A percentile compares a stretch with the other conserved stretches of the same genome.
Conservation (phyloP, 2,329 filamentous ascomycete genomes). For the Sclerotinia nivalis region DNA sequence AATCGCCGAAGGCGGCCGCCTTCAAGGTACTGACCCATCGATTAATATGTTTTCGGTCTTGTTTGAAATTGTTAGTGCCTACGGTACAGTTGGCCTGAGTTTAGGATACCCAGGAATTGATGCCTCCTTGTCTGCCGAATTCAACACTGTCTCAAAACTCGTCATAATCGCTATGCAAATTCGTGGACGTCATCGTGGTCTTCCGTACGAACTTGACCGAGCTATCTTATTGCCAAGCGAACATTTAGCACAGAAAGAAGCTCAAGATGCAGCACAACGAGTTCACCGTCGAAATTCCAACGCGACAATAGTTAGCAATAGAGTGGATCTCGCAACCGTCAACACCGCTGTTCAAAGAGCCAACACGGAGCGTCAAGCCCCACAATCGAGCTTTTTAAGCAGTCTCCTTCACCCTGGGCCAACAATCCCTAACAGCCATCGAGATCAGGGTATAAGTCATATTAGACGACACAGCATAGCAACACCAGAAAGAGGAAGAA, state of each 20-base stretch:
- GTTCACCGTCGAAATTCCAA: slow-evolving; percentile 29
- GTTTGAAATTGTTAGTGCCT: slow-evolving; percentile 87
- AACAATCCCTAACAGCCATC: slow-evolving; percentile 37
- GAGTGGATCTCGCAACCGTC: neutral
- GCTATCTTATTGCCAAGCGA: slow-evolving; percentile 69
- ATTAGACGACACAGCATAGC: slow-evolving; percentile 22
- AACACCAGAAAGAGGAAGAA: slow-evolving; percentile 11
- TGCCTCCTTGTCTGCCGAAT: slow-evolving; percentile 80
- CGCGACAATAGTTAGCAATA: slow-evolving; percentile 21
- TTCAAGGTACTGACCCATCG: slow-evolving; percentile 58
- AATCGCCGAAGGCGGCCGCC: slow-evolving; percentile 76
- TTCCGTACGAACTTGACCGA: slow-evolving; percentile 68
- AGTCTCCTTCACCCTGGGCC: slow-evolving; percentile 40
- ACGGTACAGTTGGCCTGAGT: slow-evolving; percentile 90
- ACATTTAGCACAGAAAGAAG: slow-evolving; percentile 61
- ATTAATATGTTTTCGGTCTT: slow-evolving; percentile 71
- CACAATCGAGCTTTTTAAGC: slow-evolving; percentile 35
- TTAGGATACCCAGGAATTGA: slow-evolving; percentile 77
- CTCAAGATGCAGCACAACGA: slow-evolving; percentile 44
- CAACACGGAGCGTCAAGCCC: slow-evolving; percentile 23
- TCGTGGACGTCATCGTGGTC: slow-evolving; percentile 66
- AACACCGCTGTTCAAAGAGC: slow-evolving; percentile 25
- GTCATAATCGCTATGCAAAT: slow-evolving; percentile 70
- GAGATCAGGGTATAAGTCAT: slow-evolving; percentile 20
- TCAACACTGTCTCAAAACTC: slow-evolving; percentile 64